Evolutionary conservation across 345 rosid species (phyloP).

Genomic region (Eutrema yunnanense): DNA sequence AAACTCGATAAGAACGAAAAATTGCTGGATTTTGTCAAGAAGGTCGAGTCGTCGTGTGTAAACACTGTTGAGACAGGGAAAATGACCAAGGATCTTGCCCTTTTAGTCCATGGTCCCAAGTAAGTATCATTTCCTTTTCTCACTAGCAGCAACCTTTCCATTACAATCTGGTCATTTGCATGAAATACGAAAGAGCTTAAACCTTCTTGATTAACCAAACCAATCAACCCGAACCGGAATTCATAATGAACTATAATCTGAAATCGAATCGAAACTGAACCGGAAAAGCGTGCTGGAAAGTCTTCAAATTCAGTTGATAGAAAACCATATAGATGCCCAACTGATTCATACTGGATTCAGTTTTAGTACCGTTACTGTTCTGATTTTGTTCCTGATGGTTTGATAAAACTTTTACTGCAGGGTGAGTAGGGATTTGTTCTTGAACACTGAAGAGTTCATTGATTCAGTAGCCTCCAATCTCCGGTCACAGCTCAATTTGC

Average conservation of each 20-base stretch:
- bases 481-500: conserved; percentile 43
- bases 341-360: background rate
- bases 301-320: background rate
- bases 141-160: conserved; percentile 7
- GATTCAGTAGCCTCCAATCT: conserved; percentile 70
- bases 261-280: background rate
- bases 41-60: conserved; percentile 81
- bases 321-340: background rate
- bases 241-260: background rate
- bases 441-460: conserved; percentile 83
- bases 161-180: background rate
- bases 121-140: conserved; percentile 30
- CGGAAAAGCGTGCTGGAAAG: background rate
- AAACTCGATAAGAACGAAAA: conserved; percentile 75
- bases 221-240: background rate
- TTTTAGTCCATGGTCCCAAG: conserved; percentile 78
- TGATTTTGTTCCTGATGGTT: background rate
- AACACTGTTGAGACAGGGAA: conserved; percentile 82
- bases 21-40: conserved; percentile 67
- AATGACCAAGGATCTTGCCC: conserved; percentile 97
- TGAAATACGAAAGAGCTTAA: background rate
- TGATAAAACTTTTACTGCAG: conserved; percentile 30
- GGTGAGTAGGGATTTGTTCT: conserved; percentile 61
- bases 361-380: background rate
- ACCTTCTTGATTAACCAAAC: background rate